Base-by-base conservation (phyloP, 257 asterid species). In the Primulina eburnea region DNA sequence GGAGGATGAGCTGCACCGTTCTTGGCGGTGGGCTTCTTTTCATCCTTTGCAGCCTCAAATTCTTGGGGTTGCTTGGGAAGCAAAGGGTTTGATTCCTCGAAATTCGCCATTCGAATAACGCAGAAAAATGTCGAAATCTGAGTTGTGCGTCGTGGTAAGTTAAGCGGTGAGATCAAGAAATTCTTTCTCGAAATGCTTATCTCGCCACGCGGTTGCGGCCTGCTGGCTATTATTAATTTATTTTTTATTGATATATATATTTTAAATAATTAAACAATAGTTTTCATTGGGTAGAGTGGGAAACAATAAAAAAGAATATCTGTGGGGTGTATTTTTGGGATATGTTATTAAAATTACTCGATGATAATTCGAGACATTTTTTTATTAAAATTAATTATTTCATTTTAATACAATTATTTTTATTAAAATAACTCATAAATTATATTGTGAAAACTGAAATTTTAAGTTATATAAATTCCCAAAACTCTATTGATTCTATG, bases 41-140 rank as follows among this genome's bases (percentile, higher is more conserved):
- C 89, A 18, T 65, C 69, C 55, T 62, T 83, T 29, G 20, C 17
- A 47, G 56, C 56, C 40, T 62, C 79, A 2, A 37, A 26, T 75
- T 78, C 75, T 62, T 73, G 76, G 26, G 75, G 77, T 65, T 79
- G 72, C 60, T n/a, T 55, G 26, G 89, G 75, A 28, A 84, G 33
- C 50, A 55, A 71, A 53, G 80, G 80, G 68, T 58, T 76, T 20
- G 80, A 70, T 76, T 70, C 80, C 53, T 72, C 82, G 40, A 79
- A 71, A 64, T 69, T 78, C 9, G 79, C 83, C 87, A 82, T 84
- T 67, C 16, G 20, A 29, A 8, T 57, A 24, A 24, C 26, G 26
- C 26, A 24, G 1, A 2, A 50, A 14, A 17, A 2, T 4, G 14
- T 2, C 2, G 56, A 21, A 2, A 20, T 77, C 2, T 37, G 11